Percentiles rank a stretch among this genome's conserved stretches.
phyloP scores from a whole-genome alignment of 2,329 filamentous ascomycete species.

The Colletotrichum higginsianum region DNA sequence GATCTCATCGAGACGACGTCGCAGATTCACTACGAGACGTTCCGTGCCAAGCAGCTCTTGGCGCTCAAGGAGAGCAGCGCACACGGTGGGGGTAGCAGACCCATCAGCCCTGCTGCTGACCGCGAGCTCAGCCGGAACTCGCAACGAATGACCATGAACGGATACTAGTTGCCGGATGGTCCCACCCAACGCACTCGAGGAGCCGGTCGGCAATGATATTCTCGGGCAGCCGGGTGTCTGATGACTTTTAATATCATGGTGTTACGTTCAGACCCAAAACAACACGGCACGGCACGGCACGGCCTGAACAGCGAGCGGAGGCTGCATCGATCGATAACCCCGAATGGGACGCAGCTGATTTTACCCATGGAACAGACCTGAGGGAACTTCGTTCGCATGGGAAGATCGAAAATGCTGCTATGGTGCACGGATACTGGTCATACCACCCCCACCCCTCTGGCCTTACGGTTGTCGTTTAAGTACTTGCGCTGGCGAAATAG shows the following conservation, averaged over 20 bases:
- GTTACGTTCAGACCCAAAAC: conserved; percentile 42
- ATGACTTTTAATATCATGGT: conserved; percentile 42
- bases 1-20: conserved; percentile 99
- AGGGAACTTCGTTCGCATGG: conserved; percentile 24
- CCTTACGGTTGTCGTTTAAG: conserved; percentile 37
- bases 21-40: conserved; percentile 99
- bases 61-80: conserved; percentile 98
- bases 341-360: conserved; percentile 13
- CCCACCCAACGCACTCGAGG: conserved; percentile 31
- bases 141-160: conserved; percentile 98
- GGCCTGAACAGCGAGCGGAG: conserved; percentile 29
- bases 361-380: conserved; percentile 21
- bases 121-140: conserved; percentile 97
- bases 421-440: conserved; percentile 37
- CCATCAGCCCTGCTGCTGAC: conserved; percentile 95
- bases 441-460: conserved; percentile 20
- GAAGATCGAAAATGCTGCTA: conserved; percentile 27
- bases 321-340: conserved; percentile 32
- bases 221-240: conserved; percentile 38
- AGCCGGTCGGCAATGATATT: conserved; percentile 39
- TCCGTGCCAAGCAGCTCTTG: conserved; percentile 98
- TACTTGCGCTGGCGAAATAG: conserved; percentile 39
- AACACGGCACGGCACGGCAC: conserved; percentile 35
- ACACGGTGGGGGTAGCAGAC: conserved; percentile 84
- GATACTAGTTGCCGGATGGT: conserved; percentile 76